Percentiles rank a stretch among this genome's conserved stretches.
Evolutionary conservation across 2,329 filamentous ascomycete species (phyloP).

Genomic region (Colletotrichum spinosum): DNA sequence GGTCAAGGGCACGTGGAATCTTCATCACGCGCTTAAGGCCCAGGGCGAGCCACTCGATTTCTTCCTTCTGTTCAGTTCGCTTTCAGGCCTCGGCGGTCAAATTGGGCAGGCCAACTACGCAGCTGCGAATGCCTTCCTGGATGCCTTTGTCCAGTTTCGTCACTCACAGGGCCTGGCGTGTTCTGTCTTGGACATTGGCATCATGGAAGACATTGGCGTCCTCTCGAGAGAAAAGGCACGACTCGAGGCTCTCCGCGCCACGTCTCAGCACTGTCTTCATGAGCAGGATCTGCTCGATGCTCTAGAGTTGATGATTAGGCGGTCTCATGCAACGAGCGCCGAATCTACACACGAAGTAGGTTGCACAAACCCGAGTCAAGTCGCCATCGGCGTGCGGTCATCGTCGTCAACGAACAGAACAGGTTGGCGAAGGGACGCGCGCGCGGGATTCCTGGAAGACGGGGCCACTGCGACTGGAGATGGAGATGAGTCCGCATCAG

Average conservation of each 20-base stretch:
- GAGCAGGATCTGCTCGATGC: slow-evolving; percentile 40
- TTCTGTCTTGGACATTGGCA: slow-evolving; percentile 53
- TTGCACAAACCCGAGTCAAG: slow-evolving; percentile 38
- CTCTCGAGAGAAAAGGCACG: slow-evolving; percentile 41
- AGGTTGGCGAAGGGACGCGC: slow-evolving; percentile 40
- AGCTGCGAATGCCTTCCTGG: slow-evolving; percentile 54
- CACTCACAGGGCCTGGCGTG: slow-evolving; percentile 49
- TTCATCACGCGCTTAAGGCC: slow-evolving; percentile 47
- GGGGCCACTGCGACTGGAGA: neutral
- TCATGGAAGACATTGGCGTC: slow-evolving; percentile 52
- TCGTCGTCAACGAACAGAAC: slow-evolving; percentile 18
- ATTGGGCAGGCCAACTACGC: slow-evolving; percentile 54
- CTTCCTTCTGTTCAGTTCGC: slow-evolving; percentile 51
- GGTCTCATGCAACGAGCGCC: neutral
- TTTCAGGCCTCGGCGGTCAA: slow-evolving; percentile 49
- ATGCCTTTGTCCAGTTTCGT: slow-evolving; percentile 53
- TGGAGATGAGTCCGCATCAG: neutral
- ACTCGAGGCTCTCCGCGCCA: slow-evolving; percentile 25
- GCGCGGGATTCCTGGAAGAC: slow-evolving; percentile 38
- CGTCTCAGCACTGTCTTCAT: slow-evolving; percentile 34
- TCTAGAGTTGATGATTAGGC: slow-evolving; percentile 28
- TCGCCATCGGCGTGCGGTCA: slow-evolving; percentile 33
- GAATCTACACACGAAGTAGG: neutral
- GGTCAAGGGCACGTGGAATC: slow-evolving; percentile 55
- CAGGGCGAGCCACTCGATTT: slow-evolving; percentile 46